Evolutionary conservation across 345 rosid genomes (phyloP), one percentile per base, ranked within the genome.

Genomic region (Salix suchowensis): DNA sequence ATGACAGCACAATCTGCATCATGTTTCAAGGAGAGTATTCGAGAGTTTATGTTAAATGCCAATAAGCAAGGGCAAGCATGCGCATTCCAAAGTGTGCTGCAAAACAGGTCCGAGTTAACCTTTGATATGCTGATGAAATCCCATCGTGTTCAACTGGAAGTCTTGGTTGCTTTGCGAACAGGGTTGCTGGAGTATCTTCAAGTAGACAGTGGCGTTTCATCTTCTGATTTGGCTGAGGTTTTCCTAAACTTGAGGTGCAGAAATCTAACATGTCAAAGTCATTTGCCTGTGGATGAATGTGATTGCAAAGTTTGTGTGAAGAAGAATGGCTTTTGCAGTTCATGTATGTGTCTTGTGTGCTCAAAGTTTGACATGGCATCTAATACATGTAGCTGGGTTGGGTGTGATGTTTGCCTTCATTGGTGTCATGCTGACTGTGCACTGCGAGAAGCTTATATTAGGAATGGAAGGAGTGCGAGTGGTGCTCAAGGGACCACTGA

Each of bases 391-490:
- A 89, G 97, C 82, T 96, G 99, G 99, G 91, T 96, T 66, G 99
- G 99, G 71, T 96, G 99, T 83, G 99, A 96, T 82, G 89, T 92
- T 62, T 96, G 99, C 82, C 93, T 93, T 75, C 99, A 96, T 78
- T 96, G 98, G 98, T 93, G 97, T 81, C 99, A 96, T 84, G 88
- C 89, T 40, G 99, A 93, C 77, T 96, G 99, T 84, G 99, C 90
- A 39, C 82, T 96, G 65, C 87, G 88, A 65, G 94, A 91, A 77
- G 86, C 91, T 37, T 89, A 76, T 78, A 93, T 96, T 78, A 84
- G 94, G 81, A 96, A 90, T 82, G 99, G 98, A 52, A 82, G 76
- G 76, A 84, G 87, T 77, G 88, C 88, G 1, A 77, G 88, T 61
- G 86, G 86, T 61, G 72, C 83, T 70, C 92, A 85, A 68, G 98